Evolutionary conservation across 495 filamentous ascomycete genomes (phyloP).

Genomic region (Xylaria bambusicola): DNA sequence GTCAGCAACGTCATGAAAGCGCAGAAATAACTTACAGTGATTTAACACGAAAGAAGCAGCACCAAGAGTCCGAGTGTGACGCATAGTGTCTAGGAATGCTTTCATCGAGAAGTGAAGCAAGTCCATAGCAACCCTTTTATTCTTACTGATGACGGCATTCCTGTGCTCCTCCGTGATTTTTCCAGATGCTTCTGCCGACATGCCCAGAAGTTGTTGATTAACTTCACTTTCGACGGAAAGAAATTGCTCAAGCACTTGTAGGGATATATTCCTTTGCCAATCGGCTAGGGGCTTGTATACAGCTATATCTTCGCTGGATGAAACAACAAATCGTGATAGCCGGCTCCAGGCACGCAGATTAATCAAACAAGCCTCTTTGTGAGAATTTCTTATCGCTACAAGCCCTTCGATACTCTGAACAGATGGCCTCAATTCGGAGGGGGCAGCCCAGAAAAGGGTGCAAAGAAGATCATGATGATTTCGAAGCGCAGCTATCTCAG

Average conservation of each 20-base stretch:
- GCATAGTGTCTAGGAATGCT: conserved; percentile 44
- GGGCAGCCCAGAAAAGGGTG: conserved; percentile 84
- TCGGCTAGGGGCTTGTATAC: conserved; percentile 60
- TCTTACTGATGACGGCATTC: conserved; percentile 44
- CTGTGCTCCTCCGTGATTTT: conserved; percentile 40
- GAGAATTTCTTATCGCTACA: conserved; percentile 75
- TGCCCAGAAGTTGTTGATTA: conserved; percentile 45
- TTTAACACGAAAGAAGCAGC: conserved; percentile 41
- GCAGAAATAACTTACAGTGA: conserved; percentile 30
- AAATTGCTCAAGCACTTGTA: conserved; percentile 52
- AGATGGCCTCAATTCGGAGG: conserved; percentile 67
- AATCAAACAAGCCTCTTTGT: conserved; percentile 82
- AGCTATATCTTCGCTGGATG: conserved; percentile 53
- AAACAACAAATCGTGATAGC: conserved; percentile 73
- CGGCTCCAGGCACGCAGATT: conserved; percentile 80
- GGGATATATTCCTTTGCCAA: conserved; percentile 66
- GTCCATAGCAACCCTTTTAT: conserved; percentile 49
- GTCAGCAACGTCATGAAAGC: conserved; percentile 10
- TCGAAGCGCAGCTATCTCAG: conserved; percentile 79
- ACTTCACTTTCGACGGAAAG: conserved; percentile 51
- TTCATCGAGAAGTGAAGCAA: conserved; percentile 43
- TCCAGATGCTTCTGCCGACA: conserved; percentile 39
- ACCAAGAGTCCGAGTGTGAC: conserved; percentile 37
- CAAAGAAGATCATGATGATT: conserved; percentile 95
- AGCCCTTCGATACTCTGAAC: conserved; percentile 73